Evolutionary conservation across 495 filamentous ascomycete genomes (phyloP).

Genomic region (Aspergillus wentii): DNA sequence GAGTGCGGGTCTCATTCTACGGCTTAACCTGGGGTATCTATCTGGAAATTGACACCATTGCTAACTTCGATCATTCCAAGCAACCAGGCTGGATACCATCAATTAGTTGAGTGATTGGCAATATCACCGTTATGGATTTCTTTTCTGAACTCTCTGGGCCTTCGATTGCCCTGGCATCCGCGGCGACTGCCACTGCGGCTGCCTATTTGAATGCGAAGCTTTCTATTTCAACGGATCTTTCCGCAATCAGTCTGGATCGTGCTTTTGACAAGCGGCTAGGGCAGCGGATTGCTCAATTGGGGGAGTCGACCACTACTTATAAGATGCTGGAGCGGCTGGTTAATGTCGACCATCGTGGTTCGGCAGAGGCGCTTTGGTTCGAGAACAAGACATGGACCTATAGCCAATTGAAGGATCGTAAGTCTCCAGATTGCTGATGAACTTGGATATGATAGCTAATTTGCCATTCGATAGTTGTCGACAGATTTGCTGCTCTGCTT

Average conservation of each 20-base stretch:
- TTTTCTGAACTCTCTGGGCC: constrained; percentile 31
- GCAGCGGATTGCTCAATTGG: constrained; percentile 34
- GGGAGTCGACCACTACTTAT: constrained; percentile 40
- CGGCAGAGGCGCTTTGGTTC: constrained; percentile 44
- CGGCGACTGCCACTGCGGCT: constrained; percentile 33
- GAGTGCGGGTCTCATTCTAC: too few relatives aligned
- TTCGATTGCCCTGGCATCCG: constrained; percentile 32
- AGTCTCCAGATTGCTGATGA: constrained; percentile 7
- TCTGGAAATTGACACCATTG: too few relatives aligned
- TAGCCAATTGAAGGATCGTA: constrained; percentile 41
- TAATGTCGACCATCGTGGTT: constrained; percentile 30
- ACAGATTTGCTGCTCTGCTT: constrained; percentile 40
- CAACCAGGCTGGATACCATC: too few relatives aligned
- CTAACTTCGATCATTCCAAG: too few relatives aligned
- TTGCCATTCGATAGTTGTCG: constrained; percentile 32
- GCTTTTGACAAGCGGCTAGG: constrained; percentile 28
- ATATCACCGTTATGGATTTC: too few relatives aligned
- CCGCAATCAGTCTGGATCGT: constrained; percentile 24
- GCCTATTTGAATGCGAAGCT: constrained; percentile 49
- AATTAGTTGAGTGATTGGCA: too few relatives aligned
- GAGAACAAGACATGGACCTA: constrained; percentile 49
- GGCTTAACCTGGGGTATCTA: too few relatives aligned
- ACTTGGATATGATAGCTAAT: constrained; percentile 1
- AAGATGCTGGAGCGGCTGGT: constrained; percentile 39
- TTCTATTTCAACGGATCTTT: constrained; percentile 37